Evolutionary conservation across 2,329 filamentous ascomycete genomes (phyloP), one percentile per base, ranked within the genome.

Genomic region (Lachnellula subtilissima): DNA sequence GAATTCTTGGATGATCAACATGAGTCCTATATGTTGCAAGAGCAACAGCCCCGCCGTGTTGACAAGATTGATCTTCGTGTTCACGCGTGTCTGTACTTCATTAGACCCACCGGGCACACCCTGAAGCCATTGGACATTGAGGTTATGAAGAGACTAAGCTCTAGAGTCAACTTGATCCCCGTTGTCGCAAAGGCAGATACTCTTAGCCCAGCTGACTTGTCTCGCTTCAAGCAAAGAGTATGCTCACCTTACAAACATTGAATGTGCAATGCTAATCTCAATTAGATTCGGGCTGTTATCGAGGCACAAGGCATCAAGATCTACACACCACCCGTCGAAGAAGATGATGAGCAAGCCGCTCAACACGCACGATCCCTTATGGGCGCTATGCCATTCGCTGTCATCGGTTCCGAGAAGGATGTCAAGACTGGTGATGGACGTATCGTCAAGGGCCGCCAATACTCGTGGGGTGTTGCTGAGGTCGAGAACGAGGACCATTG

Each of bases 401-500:
- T 99, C 62, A 99, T 99, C 70, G 94, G 94, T 65, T 97, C 92
- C 56, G 95, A 99, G 83, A 97, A 97, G 82, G 95, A 99, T 69
- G 94, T 99, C 67, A 96, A 96, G 84, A 96, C 92, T 54, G 82
- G 86, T 68, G 94, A 99, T 70, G 91, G 91, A 69, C 93, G 93
- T 73, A 95, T 96, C 64, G 92, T 97, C 74, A 99, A 99, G 85
- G 94, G 94, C 65, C 91, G 94, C 62, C 95, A 99, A 76, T 99
- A 99, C 78, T 91, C 91, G 54, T 99, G 94, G 94, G 94, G 94
- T 82, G 94, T 99, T 69, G 94, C 94, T 60, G 94, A 99, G 76
- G 94, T 99, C 52, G 94, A 99, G 83, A 99, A 99, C 73, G 94
- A 99, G 78, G 94, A 99, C 73, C 94, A 99, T 83, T 99, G 94